Percentiles rank a stretch among this genome's conserved stretches.
Evolutionary conservation across 768 basidiomycete genomes (phyloP).

Genomic region (Mrakia blollopis): DNA sequence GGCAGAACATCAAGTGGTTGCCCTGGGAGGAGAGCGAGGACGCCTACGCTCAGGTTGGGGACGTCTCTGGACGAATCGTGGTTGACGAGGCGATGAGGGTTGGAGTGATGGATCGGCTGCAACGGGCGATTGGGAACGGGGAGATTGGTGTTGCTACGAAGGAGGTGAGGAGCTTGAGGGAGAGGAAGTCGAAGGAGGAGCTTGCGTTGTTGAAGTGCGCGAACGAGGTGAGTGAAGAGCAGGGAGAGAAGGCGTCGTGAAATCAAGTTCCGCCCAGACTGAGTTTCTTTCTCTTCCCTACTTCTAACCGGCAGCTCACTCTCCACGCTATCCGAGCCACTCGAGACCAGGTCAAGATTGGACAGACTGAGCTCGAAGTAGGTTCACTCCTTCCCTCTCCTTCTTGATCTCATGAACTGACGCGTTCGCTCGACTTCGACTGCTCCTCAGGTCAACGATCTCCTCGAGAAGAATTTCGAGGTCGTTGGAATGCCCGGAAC

Average conservation of each 20-base stretch:
- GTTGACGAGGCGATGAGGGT: slow-evolving; percentile 60
- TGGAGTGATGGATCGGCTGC: slow-evolving; percentile 63
- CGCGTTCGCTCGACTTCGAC: no score
- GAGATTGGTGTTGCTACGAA: slow-evolving; percentile 34
- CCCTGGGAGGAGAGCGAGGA: slow-evolving; percentile 59
- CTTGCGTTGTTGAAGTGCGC: slow-evolving; percentile 67
- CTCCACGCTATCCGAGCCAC: slow-evolving; percentile 67
- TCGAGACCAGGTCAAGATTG: slow-evolving; percentile 57
- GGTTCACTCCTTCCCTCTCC: no score
- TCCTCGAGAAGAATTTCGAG: slow-evolving; percentile 57
- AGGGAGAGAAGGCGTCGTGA: slow-evolving; percentile 14
- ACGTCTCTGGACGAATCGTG: slow-evolving; percentile 49
- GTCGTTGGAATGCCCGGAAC: slow-evolving; percentile 55
- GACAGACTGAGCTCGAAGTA: slow-evolving; percentile 66
- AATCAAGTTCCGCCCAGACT: background rate
- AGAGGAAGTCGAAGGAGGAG: slow-evolving; percentile 69
- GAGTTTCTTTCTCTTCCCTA: slow-evolving; percentile 15
- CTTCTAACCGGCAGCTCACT: slow-evolving; percentile 55
- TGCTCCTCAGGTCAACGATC: slow-evolving; percentile 46
- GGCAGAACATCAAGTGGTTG: slow-evolving; percentile 44
- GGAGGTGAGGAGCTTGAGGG: slow-evolving; percentile 58
- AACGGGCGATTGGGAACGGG: background rate
- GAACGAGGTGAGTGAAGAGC: slow-evolving; percentile 58
- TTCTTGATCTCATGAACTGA: no score
- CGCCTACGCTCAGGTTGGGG: slow-evolving; percentile 57